These are phyloP conservation scores for Avena atlantica DNA, from an alignment of 176 grass and related monocot genomes.

Conservation along the genomic window DNA sequence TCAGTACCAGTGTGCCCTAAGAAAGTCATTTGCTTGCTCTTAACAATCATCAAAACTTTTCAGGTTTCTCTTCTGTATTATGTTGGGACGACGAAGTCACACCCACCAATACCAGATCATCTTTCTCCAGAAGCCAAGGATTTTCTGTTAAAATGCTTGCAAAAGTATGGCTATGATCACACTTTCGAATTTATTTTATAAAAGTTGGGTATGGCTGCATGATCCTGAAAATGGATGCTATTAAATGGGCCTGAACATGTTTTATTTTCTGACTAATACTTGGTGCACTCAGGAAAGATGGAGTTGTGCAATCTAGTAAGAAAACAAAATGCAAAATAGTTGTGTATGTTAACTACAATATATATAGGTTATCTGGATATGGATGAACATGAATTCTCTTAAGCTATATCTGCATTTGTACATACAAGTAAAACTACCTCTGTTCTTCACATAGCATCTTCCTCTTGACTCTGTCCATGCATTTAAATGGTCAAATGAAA, in stretches of 20 bases:
- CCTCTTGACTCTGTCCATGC: neutral
- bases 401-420: neutral
- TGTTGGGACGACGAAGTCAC: constrained; percentile 92
- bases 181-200: constrained; percentile 35
- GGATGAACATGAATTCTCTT: constrained; percentile 4
- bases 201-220: neutral
- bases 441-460: neutral
- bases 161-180: constrained; percentile 64
- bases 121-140: constrained; percentile 84
- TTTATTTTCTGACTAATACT: constrained; percentile 37
- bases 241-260: constrained; percentile 17
- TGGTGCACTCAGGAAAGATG: constrained; percentile 5
- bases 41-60: constrained; percentile 26
- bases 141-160: constrained; percentile 94
- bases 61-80: constrained; percentile 93
- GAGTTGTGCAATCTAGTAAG: constrained; percentile 26
- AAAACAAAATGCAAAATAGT: constrained; percentile 2
- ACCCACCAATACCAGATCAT: constrained; percentile 96
- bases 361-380: neutral
- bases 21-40: constrained; percentile 18
- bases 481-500: constrained; percentile 1
- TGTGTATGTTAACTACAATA: neutral
- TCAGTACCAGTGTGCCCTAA: neutral
- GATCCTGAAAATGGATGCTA: constrained; percentile 11
- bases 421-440: neutral